phyloP scores from a whole-genome alignment of 441 rosid genomes.

The Biscutella auriculata region DNA sequence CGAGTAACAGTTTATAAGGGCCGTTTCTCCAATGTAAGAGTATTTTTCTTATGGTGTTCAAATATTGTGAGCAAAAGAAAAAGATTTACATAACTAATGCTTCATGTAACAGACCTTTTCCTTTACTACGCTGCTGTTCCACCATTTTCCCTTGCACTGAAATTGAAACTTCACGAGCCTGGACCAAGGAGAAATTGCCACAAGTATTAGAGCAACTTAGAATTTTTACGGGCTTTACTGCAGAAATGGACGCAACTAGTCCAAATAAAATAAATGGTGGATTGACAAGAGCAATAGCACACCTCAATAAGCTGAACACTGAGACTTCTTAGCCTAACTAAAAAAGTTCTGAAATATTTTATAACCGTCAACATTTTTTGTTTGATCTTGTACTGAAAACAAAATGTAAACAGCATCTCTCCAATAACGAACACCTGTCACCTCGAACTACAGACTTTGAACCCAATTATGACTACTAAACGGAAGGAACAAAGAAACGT shows the following conservation, averaged over 20 bases:
- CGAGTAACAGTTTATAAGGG: background rate
- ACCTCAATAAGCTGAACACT: background rate
- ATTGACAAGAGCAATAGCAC: background rate
- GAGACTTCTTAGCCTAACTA: background rate
- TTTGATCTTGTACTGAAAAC: background rate
- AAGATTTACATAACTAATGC: background rate
- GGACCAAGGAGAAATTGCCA: constrained; percentile 16
- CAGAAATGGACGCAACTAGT: background rate
- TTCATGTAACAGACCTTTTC: constrained; percentile 57
- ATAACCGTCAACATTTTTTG: background rate
- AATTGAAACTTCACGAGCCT: constrained; percentile 97
- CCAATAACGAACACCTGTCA: constrained; percentile 1
- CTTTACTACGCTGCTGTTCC: constrained; percentile 86
- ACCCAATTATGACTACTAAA: background rate
- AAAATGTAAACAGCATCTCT: background rate
- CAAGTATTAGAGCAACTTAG: background rate
- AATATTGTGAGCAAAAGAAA: background rate
- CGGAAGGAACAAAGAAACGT: background rate
- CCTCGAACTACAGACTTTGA: background rate
- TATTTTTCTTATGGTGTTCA: background rate
- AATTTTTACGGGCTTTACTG: background rate
- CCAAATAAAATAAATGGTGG: background rate
- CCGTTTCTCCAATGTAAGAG: background rate
- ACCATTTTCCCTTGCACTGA: constrained; percentile 82
- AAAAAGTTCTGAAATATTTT: background rate